phyloP scores from a whole-genome alignment of 306 rosid species.

The Rosa persica region DNA sequence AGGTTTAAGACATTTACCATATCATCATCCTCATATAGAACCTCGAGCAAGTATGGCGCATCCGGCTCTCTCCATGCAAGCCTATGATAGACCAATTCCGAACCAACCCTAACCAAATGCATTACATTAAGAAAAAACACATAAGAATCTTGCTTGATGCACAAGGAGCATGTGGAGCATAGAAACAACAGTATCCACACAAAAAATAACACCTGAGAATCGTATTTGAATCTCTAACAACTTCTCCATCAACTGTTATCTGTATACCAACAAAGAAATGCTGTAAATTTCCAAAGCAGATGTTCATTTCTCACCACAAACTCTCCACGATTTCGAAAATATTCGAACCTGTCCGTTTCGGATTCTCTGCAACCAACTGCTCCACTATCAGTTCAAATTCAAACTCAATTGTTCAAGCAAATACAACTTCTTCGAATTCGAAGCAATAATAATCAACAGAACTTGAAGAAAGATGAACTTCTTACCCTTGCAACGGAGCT shows the following conservation, averaged over 20 bases:
- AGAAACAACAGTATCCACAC: conserved; percentile 2
- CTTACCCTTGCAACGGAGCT: conserved; percentile 85
- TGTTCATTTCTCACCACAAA: conserved; percentile 10
- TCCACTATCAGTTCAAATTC: conserved; percentile 25
- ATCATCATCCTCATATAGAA: conserved; percentile 75
- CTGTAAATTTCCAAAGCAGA: conserved; percentile 25
- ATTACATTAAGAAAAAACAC: conserved; percentile 18
- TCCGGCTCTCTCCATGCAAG: conserved; percentile 91
- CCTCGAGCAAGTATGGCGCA: conserved; percentile 62
- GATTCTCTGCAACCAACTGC: conserved; percentile 97
- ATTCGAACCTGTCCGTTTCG: conserved; percentile 67
- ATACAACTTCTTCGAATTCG: too few species aligned
- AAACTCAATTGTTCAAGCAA: not conserved
- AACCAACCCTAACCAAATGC: conserved; percentile 44
- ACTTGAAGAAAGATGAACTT: not conserved
- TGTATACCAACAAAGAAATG: conserved; percentile 36
- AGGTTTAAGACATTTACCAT: conserved; percentile 44
- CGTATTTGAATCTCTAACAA: conserved; percentile 59
- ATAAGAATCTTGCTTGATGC: conserved; percentile 5
- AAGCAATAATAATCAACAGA: not conserved
- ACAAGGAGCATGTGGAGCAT: not conserved
- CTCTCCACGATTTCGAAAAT: conserved; percentile 22
- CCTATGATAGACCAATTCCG: conserved; percentile 74
- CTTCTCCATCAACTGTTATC: conserved; percentile 65
- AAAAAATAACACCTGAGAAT: conserved; percentile 56